phyloP scores from a whole-genome alignment of 495 filamentous ascomycete genomes.

The Xylaria curta region DNA sequence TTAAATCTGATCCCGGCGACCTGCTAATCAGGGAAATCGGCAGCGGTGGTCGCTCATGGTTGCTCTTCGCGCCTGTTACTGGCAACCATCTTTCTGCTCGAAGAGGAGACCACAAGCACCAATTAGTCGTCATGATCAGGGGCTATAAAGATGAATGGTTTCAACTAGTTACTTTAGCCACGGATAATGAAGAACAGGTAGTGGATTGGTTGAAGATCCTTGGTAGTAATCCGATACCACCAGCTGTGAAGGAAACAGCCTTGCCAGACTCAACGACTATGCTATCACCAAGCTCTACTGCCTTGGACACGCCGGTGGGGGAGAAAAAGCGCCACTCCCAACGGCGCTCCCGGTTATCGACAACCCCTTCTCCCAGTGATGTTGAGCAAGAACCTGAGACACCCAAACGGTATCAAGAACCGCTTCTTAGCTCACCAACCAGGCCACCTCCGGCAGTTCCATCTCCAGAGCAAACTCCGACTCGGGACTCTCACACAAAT shows the following conservation, averaged over 20 bases:
- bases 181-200: slow-evolving; percentile 75
- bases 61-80: slow-evolving; percentile 86
- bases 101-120: slow-evolving; percentile 68
- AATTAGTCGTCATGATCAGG: slow-evolving; percentile 86
- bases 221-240: slow-evolving; percentile 77
- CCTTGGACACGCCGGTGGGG: slow-evolving; percentile 76
- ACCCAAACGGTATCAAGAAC: slow-evolving; percentile 35
- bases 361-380: slow-evolving; percentile 27
- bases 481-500: slow-evolving; percentile 36
- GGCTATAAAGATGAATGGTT: slow-evolving; percentile 75
- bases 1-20: slow-evolving; percentile 69
- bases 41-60: slow-evolving; percentile 71
- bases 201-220: slow-evolving; percentile 88
- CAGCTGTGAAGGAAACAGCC: slow-evolving; percentile 47
- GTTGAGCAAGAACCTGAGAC: slow-evolving; percentile 35
- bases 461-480: slow-evolving; percentile 39
- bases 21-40: slow-evolving; percentile 90
- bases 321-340: slow-evolving; percentile 56
- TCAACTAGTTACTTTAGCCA: slow-evolving; percentile 75
- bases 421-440: slow-evolving; percentile 29
- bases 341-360: slow-evolving; percentile 30
- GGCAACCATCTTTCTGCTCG: slow-evolving; percentile 76
- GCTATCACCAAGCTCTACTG: slow-evolving; percentile 58
- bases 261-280: slow-evolving; percentile 33
- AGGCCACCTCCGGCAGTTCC: slow-evolving; percentile 37